Evolutionary conservation across 306 rosid genomes (phyloP).

Genomic region (Trifolium repens): DNA sequence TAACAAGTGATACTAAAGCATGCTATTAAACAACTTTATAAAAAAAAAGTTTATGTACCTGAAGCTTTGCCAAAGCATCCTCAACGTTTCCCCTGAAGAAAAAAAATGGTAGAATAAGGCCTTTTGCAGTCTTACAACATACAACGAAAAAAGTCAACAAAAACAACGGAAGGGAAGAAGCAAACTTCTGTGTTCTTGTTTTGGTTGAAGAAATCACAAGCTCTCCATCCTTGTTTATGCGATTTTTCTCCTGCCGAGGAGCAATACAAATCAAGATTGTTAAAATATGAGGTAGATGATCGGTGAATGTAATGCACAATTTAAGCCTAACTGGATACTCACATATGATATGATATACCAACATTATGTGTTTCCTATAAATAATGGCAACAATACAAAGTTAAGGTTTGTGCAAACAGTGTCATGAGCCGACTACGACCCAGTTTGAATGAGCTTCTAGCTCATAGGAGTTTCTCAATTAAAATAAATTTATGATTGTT

Average conservation of each 20-base stretch:
- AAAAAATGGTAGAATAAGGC: slow-evolving; percentile 37
- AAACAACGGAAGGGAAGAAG: slow-evolving; percentile 43
- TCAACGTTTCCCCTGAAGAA: slow-evolving; percentile 53
- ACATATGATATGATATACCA: neutral
- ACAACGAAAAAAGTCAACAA: slow-evolving; percentile 29
- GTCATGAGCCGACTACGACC: neutral
- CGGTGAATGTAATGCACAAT: slow-evolving; percentile 1
- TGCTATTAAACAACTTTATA: neutral
- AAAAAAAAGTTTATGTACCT: slow-evolving; percentile 38
- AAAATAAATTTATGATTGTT: neutral
- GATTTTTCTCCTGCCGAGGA: slow-evolving; percentile 83
- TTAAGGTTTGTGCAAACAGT: slow-evolving; percentile 1
- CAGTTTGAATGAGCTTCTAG: neutral
- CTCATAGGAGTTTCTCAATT: neutral
- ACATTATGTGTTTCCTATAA: neutral
- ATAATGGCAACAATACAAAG: neutral
- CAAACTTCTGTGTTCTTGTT: slow-evolving; percentile 90
- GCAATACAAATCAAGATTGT: slow-evolving; percentile 36
- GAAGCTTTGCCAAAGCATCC: slow-evolving; percentile 58
- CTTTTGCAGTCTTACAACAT: slow-evolving; percentile 26
- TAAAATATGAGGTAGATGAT: slow-evolving; percentile 28
- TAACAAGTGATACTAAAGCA: slow-evolving; percentile 22
- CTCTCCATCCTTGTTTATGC: slow-evolving; percentile 92
- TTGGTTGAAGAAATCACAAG: slow-evolving; percentile 94
- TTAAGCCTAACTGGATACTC: neutral